phyloP scores from a whole-genome alignment of 2,329 filamentous ascomycete species.

The Paracoccidioides lutzii region DNA sequence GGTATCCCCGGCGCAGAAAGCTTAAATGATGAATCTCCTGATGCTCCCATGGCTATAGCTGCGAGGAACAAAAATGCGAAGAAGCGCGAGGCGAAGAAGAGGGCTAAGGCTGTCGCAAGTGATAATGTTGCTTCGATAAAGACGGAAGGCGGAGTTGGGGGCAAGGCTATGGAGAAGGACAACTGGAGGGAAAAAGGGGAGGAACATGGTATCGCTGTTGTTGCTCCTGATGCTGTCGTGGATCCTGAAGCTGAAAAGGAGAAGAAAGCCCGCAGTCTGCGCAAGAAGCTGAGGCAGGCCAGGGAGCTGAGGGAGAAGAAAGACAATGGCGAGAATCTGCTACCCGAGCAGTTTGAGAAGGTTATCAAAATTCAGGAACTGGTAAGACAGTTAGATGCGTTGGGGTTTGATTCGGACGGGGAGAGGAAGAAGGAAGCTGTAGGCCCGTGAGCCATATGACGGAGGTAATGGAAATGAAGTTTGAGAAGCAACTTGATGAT shows the following conservation, averaged over 20 bases:
- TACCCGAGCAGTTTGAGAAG: conserved; percentile 94
- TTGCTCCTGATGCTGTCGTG: conserved; percentile 25
- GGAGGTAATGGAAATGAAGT: not conserved
- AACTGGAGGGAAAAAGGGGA: conserved; percentile 21
- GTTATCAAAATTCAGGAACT: conserved; percentile 95
- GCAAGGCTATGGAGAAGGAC: conserved; percentile 9
- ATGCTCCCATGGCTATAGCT: conserved; percentile 38
- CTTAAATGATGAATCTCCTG: conserved; percentile 41
- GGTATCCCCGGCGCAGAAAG: conserved; percentile 62
- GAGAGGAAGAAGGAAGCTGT: conserved; percentile 39
- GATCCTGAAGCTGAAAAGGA: conserved; percentile 69
- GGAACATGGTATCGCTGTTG: conserved; percentile 5
- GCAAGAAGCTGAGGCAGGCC: conserved; percentile 91
- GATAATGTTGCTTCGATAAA: conserved; percentile 37
- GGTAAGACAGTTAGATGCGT: conserved; percentile 67
- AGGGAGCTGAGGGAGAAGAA: conserved; percentile 84
- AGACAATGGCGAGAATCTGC: conserved; percentile 65
- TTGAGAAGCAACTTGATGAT: no score
- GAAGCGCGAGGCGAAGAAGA: conserved; percentile 53
- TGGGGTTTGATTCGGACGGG: conserved; percentile 73
- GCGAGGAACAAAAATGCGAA: conserved; percentile 79
- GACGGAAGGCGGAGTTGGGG: conserved; percentile 7
- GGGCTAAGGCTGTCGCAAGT: conserved; percentile 39
- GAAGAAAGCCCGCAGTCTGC: conserved; percentile 82
- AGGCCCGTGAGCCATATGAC: not conserved